Base-by-base conservation (phyloP, 495 filamentous ascomycete species). In the Lepidopterella palustris region DNA sequence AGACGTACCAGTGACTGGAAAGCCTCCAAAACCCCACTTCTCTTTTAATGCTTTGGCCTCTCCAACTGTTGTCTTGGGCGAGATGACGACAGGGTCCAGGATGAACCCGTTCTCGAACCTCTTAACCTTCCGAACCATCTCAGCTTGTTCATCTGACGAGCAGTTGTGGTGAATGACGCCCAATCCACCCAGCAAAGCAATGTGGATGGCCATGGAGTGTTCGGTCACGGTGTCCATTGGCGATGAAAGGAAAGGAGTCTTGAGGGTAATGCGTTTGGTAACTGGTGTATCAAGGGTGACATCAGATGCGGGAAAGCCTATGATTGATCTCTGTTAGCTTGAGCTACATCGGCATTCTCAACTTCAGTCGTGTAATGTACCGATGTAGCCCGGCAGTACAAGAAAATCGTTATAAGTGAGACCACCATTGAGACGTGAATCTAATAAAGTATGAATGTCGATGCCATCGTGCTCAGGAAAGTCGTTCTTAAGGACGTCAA, bases 151-250 rank as follows among this genome's bases (percentile, higher is more conserved):
- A 47, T 96, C 88, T 15, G 88, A 78, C 31, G 91, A 90, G 79
- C 93, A 99, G 80, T 99, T 99, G 82, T 99, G 95, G 77, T 99
- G 93, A 64, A 99, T 95, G 57, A 97, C 89, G 74, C 93, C 93
- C 29, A 99, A 80, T 70, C 93, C 93, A 73, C 93, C 93, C 67
- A 97, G 86, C 49, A 97, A 82, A 31, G 93, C 93, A 87, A 99
- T 96, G 78, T 96, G 89, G 67, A 99, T 97, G 53, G 93, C 93
- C 93, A 99, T 99, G 71, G 93, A 90, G 74, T 95, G 87, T 76
- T 97, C 93, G 13, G 93, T 99, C 68, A 99, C 93, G 31, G 93
- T 99, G 79, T 99, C 93, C 93, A 99, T 99, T 66, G 93, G 95
- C 24, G 92, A 97, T 24, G 95, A 97, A 49, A 96, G 81, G 66